These are phyloP conservation scores for Leersia perrieri DNA, from an alignment of 176 grass and related monocot genomes.

Conservation along the genomic window DNA sequence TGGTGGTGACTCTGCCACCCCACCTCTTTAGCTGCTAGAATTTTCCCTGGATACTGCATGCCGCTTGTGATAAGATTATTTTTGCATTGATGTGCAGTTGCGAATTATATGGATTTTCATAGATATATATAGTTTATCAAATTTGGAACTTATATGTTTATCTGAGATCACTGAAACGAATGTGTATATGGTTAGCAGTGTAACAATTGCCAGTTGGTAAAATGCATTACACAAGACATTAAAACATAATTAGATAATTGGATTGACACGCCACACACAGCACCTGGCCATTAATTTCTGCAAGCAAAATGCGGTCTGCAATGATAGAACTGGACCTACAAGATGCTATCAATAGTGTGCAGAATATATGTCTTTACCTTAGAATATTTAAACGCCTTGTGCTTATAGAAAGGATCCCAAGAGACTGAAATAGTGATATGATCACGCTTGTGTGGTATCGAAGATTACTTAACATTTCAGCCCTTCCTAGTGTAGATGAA, in stretches of 20 bases:
- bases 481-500: slow-evolving; percentile 91
- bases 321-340: slow-evolving; percentile 1
- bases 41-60: not conserved
- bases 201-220: not conserved
- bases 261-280: not conserved
- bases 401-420: slow-evolving; percentile 90
- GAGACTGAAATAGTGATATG: slow-evolving; percentile 95
- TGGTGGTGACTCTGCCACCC: not conserved
- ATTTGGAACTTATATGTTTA: too few species aligned
- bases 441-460: slow-evolving; percentile 97
- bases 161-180: too few species aligned
- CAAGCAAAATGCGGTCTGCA: not conserved
- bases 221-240: slow-evolving; percentile 9
- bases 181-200: not conserved
- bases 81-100: not conserved
- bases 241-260: slow-evolving; percentile 2
- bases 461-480: slow-evolving; percentile 98
- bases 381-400: slow-evolving; percentile 91
- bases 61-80: not conserved
- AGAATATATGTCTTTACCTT: slow-evolving; percentile 51
- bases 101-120: not conserved
- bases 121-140: not conserved
- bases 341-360: not conserved
- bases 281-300: not conserved
- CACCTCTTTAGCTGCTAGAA: too few species aligned